Base-by-base conservation (phyloP, 1,284 basidiomycete species). In the Heterobasidion irregulare region DNA sequence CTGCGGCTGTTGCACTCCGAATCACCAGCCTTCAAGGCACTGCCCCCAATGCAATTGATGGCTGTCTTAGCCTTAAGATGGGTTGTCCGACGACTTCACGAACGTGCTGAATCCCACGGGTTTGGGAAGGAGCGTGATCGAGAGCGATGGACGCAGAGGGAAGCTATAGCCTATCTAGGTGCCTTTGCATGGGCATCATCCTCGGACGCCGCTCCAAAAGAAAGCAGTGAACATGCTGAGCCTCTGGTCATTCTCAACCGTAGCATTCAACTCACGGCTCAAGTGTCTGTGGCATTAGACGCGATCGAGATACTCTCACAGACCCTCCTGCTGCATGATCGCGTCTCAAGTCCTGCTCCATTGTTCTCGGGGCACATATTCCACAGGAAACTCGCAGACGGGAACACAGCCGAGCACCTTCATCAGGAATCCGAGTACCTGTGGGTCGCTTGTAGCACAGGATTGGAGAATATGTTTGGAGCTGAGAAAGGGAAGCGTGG, bases 261-360 rank as follows among this genome's bases (percentile, higher is more conserved):
- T 8, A 79, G 84, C 60, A 73, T 90, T 26, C 86, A 92, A 61
- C 75, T 93, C 16, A 75, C 80, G 46, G 86, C 89, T 0, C 89
- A 92, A 62, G 63, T 83, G 7, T 68, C 82, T 2, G 75, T 78
- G 53, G 78, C 84, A 1, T 64, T 87, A 16, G 82, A 86, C 55
- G 74, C 75, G 33, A 70, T 86, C 41, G 77, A 80, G 33, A 75
- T 82, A 18, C 69, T 90, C 18, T 70, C 78, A 0, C 80, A 89
- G 60, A 73, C 79, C 6, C 69, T 91, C 32, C 71, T 89, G 4
- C 68, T 87, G 44, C 63, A 73, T 15, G 67, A 77, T 13, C 66
- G 67, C 1, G 67, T 84, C 6, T 75, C 77, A 2, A 70, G 70
- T 44, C 71, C 75, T 44, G 73, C 72, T 26, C 70, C 75, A 47